phyloP scores from a whole-genome alignment of 2,329 filamentous ascomycete genomes.

The Septoria linicola region DNA sequence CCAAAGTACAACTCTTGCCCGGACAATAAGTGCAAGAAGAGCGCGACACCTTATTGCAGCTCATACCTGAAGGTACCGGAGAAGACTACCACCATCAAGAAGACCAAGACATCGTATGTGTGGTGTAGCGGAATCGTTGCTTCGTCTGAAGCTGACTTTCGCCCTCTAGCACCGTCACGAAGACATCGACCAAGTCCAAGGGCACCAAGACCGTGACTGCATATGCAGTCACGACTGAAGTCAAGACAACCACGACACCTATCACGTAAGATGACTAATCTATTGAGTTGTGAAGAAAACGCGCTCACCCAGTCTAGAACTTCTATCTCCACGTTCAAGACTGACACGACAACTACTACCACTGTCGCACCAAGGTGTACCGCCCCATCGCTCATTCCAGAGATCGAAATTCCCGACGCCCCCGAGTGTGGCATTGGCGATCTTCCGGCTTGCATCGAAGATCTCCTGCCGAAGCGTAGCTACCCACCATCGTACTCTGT shows the following conservation, averaged over 20 bases:
- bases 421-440: too few relatives aligned
- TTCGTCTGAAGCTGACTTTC: too few relatives aligned
- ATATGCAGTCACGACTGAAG: not conserved
- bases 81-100: constrained; percentile 1
- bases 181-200: not conserved
- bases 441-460: too few relatives aligned
- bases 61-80: constrained; percentile 9
- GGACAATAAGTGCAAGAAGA: constrained; percentile 8
- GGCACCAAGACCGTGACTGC: not conserved
- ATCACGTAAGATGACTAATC: not conserved
- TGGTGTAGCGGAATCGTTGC: too few relatives aligned
- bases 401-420: too few relatives aligned
- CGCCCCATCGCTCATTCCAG: not conserved
- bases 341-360: not conserved
- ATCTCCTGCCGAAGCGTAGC: not conserved
- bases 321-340: not conserved
- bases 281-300: not conserved
- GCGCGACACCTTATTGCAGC: constrained; percentile 7
- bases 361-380: not conserved
- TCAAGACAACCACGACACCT: not conserved
- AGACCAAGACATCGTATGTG: not conserved
- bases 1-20: constrained; percentile 4
- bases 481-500: not conserved
- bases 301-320: not conserved
- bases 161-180: not conserved